phyloP scores from a whole-genome alignment of 1,139 yeast species.

The Yamadazyma atmosphaerica region DNA sequence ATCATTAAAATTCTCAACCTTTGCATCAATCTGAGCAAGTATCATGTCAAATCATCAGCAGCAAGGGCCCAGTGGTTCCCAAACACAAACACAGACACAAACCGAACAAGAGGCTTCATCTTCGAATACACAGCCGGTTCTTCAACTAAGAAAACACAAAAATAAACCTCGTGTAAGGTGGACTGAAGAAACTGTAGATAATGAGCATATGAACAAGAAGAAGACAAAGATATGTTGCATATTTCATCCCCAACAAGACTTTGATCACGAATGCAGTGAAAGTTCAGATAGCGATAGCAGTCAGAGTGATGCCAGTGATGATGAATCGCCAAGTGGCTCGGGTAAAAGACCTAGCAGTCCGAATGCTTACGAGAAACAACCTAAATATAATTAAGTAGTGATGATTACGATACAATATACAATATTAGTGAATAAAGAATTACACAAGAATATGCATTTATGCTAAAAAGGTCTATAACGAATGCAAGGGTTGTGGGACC shows the following conservation, averaged over 20 bases:
- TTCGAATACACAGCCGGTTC: conserved; percentile 10
- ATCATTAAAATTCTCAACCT: neutral
- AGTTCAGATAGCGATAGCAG: conserved; percentile 21
- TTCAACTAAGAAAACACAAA: conserved; percentile 12
- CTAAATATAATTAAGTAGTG: conserved; percentile 41
- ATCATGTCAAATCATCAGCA: neutral
- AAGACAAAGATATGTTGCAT: conserved; percentile 95
- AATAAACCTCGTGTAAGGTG: conserved; percentile 63
- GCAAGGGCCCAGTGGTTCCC: conserved; percentile 4
- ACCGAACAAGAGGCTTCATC: neutral
- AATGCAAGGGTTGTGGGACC: too few species aligned
- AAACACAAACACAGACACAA: conserved; percentile 4
- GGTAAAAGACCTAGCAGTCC: conserved; percentile 31
- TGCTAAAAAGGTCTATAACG: too few species aligned
- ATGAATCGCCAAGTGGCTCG: conserved; percentile 13
- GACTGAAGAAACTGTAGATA: conserved; percentile 85
- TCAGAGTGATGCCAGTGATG: conserved; percentile 42
- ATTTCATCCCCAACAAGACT: conserved; percentile 83
- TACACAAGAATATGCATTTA: too few species aligned
- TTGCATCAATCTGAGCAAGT: neutral
- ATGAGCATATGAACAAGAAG: conserved; percentile 83
- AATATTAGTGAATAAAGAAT: neutral
- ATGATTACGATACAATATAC: neutral
- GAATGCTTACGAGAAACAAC: conserved; percentile 77
- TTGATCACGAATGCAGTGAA: conserved; percentile 49